phyloP scores from a whole-genome alignment of 148 eudicot genomes.

The Fagopyrum esculentum region DNA sequence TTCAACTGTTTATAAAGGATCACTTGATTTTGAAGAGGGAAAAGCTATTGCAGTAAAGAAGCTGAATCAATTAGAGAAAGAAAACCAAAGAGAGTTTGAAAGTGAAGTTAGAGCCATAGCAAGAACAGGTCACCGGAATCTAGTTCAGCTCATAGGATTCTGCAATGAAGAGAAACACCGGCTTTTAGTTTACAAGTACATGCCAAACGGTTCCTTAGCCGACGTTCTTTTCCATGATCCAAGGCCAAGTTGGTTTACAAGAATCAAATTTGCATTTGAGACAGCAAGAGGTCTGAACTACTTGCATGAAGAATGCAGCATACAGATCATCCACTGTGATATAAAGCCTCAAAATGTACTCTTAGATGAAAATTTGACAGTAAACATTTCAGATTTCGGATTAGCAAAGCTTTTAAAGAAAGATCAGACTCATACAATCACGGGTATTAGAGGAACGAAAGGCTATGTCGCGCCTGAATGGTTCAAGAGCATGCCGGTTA shows the following conservation, averaged over 20 bases:
- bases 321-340: slow-evolving; percentile 65
- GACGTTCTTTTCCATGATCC: slow-evolving; percentile 25
- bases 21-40: slow-evolving; percentile 4
- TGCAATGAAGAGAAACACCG: slow-evolving; percentile 44
- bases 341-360: slow-evolving; percentile 68
- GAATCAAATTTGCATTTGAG: slow-evolving; percentile 25
- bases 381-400: slow-evolving; percentile 55
- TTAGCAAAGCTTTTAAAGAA: slow-evolving; percentile 48
- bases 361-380: slow-evolving; percentile 36
- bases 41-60: neutral
- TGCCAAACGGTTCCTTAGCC: slow-evolving; percentile 42
- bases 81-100: slow-evolving; percentile 40
- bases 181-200: slow-evolving; percentile 38
- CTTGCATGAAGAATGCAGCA: slow-evolving; percentile 50
- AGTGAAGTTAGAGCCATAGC: slow-evolving; percentile 38
- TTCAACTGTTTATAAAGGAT: slow-evolving; percentile 8
- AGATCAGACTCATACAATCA: slow-evolving; percentile 39
- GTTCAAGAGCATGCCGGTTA: slow-evolving; percentile 50
- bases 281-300: slow-evolving; percentile 37
- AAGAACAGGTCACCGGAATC: slow-evolving; percentile 37
- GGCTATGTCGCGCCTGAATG: slow-evolving; percentile 83
- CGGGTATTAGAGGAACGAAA: slow-evolving; percentile 57
- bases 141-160: slow-evolving; percentile 39
- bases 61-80: slow-evolving; percentile 4
- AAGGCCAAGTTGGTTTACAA: slow-evolving; percentile 32